Percentiles rank a stretch among this genome's conserved stretches.
These are phyloP conservation scores for Teunomyces funiuensis DNA, from an alignment of 805 yeast species.

Conservation along the genomic window DNA sequence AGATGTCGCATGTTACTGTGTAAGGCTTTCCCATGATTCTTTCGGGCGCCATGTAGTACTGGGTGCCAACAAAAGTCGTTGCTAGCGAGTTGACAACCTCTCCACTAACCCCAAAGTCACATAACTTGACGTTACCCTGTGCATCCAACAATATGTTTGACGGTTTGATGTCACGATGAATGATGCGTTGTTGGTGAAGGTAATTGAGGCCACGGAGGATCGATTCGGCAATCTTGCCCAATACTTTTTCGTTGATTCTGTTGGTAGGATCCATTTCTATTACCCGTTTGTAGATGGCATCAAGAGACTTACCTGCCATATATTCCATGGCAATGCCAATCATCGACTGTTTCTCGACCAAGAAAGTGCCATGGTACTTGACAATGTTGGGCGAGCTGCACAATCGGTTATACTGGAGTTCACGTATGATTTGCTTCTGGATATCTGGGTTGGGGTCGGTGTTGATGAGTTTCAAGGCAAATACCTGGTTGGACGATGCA, in stretches of 20 bases:
- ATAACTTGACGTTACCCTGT: conserved; percentile 81
- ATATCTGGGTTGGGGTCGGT: conserved; percentile 81
- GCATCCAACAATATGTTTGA: conserved; percentile 81
- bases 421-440: conserved; percentile 88
- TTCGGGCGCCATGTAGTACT: conserved; percentile 98
- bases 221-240: conserved; percentile 87
- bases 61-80: conserved; percentile 95
- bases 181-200: conserved; percentile 81
- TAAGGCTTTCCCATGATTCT: conserved; percentile 94
- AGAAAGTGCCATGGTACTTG: conserved; percentile 87
- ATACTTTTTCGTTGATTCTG: conserved; percentile 86
- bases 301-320: conserved; percentile 91
- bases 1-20: conserved; percentile 91
- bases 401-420: conserved; percentile 80
- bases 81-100: conserved; percentile 94
- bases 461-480: conserved; percentile 78
- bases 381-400: conserved; percentile 86
- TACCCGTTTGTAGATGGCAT: conserved; percentile 83
- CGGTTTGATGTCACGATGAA: conserved; percentile 96
- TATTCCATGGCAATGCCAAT: conserved; percentile 96
- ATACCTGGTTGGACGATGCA: conserved; percentile 45
- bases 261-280: conserved; percentile 65
- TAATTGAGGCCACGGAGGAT: conserved; percentile 84
- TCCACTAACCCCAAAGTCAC: conserved; percentile 98
- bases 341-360: conserved; percentile 71